A percentile compares a stretch with the other conserved stretches of the same genome.
Conservation (phyloP, 108 stramenopile species). For the Nitzschia sp. region DNA sequence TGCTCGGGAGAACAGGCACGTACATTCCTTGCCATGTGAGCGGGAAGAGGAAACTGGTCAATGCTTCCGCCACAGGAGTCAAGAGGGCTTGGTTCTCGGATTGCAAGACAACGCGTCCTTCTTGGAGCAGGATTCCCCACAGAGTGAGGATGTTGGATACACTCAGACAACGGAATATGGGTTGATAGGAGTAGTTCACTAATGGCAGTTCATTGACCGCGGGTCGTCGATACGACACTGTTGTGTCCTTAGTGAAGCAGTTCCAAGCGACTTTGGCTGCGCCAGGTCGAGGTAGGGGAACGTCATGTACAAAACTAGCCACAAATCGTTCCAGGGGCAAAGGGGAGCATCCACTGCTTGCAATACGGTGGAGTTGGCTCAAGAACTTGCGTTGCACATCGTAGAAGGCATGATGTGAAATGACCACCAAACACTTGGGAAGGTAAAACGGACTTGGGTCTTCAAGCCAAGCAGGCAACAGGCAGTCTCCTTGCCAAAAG, state of each 20-base stretch:
- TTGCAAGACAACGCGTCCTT: conserved; percentile 69
- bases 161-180: conserved; percentile 72
- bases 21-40: conserved; percentile 75
- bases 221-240: conserved; percentile 44
- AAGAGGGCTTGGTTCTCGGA: conserved; percentile 63
- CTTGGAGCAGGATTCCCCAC: conserved; percentile 73
- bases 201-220: conserved; percentile 74
- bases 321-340: conserved; percentile 89
- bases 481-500: background rate
- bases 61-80: conserved; percentile 77
- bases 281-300: conserved; percentile 82
- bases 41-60: conserved; percentile 79
- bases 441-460: conserved; percentile 42
- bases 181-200: conserved; percentile 75
- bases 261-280: conserved; percentile 21
- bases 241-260: conserved; percentile 14
- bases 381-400: conserved; percentile 69
- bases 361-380: conserved; percentile 71
- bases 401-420: conserved; percentile 89
- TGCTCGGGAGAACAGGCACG: conserved; percentile 74
- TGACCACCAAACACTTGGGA: conserved; percentile 82
- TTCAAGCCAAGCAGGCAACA: conserved; percentile 13
- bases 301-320: conserved; percentile 79
- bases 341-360: conserved; percentile 47
- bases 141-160: conserved; percentile 65